phyloP scores from a whole-genome alignment of 108 stramenopile genomes.

The Discostella stelligeroides region DNA sequence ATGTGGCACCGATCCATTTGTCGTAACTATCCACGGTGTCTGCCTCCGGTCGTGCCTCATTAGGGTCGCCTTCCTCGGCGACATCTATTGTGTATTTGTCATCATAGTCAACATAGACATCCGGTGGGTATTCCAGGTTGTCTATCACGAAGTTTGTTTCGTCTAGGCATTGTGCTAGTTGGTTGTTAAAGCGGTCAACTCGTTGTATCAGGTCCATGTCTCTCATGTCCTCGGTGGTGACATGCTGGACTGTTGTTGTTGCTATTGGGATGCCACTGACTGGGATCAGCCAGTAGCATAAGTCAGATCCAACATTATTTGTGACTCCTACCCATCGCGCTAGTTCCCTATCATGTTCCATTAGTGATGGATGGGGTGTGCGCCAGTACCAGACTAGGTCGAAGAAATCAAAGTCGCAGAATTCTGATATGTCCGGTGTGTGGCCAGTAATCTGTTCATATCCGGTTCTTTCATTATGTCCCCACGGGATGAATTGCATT shows the following conservation, averaged over 20 bases:
- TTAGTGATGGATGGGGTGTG: not conserved
- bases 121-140: too few relatives aligned
- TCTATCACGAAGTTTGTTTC: not conserved
- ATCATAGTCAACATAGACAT: not conserved
- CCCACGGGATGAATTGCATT: conserved; percentile 2
- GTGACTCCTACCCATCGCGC: conserved; percentile 54
- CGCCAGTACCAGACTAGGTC: conserved; percentile 40
- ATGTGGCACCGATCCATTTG: not conserved
- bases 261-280: conserved; percentile 19
- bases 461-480: conserved; percentile 13
- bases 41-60: not conserved
- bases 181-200: not conserved
- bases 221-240: not conserved
- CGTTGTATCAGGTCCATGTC: not conserved
- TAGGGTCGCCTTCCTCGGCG: not conserved
- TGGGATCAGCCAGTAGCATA: conserved; percentile 46
- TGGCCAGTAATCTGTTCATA: conserved; percentile 42
- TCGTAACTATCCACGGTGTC: not conserved
- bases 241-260: conserved; percentile 34
- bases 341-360: conserved; percentile 8
- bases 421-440: conserved; percentile 43
- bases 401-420: conserved; percentile 36
- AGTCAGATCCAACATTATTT: conserved; percentile 23
- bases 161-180: not conserved
- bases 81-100: not conserved